These are phyloP conservation scores for Ophiocordyceps sinensis DNA, from an alignment of 2,329 filamentous ascomycete genomes.

Conservation along the genomic window DNA sequence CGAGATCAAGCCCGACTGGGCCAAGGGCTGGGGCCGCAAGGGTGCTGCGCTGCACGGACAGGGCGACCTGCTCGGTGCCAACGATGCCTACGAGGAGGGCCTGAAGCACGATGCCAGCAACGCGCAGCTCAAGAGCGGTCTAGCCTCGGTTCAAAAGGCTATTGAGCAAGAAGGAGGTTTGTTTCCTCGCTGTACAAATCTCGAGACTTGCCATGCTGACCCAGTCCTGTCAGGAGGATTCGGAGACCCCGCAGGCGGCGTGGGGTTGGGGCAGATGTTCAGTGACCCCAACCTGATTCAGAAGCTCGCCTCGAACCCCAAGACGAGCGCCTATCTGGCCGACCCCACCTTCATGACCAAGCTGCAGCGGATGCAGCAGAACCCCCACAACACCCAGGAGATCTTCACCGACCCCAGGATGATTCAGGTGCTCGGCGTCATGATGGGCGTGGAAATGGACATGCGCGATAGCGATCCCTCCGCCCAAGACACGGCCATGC, in stretches of 20 bases:
- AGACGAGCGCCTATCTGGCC: constrained; percentile 68
- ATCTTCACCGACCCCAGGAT: constrained; percentile 84
- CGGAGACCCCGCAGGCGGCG: constrained; percentile 54
- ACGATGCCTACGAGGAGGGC: constrained; percentile 88
- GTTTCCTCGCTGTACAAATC: background rate
- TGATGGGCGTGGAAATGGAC: constrained; percentile 86
- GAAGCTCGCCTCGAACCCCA: constrained; percentile 88
- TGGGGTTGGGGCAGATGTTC: constrained; percentile 91
- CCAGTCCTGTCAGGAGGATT: constrained; percentile 10
- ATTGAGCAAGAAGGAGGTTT: constrained; percentile 47
- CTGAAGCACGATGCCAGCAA: constrained; percentile 86
- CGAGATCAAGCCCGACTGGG: constrained; percentile 93
- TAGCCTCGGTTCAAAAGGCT: constrained; percentile 73
- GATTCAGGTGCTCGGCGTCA: constrained; percentile 82
- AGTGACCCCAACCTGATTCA: constrained; percentile 78
- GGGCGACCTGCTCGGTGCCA: constrained; percentile 71
- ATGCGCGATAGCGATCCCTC: constrained; percentile 23
- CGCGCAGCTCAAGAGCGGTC: constrained; percentile 78
- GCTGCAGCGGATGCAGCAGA: constrained; percentile 64
- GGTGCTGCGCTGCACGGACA: constrained; percentile 80
- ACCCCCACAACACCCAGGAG: constrained; percentile 64
- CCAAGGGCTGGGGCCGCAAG: constrained; percentile 90
- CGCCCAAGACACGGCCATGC: constrained; percentile 56
- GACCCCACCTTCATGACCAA: constrained; percentile 85
- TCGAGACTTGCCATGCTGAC: constrained; percentile 1